Conservation (phyloP, 306 rosid genomes). For the Abrus pulchellus region DNA sequence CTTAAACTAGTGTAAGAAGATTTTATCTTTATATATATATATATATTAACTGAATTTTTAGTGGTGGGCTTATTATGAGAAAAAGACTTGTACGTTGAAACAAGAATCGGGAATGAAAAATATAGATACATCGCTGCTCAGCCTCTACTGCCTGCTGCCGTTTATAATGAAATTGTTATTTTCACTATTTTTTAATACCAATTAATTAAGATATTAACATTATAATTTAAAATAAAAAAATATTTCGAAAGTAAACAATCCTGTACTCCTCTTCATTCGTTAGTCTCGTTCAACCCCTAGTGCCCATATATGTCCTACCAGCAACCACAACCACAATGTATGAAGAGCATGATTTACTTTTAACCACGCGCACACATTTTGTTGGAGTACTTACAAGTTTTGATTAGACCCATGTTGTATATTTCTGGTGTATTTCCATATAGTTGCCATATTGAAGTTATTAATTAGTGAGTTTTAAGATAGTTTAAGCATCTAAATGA, state of each 20-base stretch:
- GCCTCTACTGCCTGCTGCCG: conserved; percentile 12
- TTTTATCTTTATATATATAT: too few relatives aligned
- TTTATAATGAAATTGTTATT: neutral
- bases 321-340: neutral
- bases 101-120: conserved; percentile 17
- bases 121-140: neutral
- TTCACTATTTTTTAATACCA: too few relatives aligned
- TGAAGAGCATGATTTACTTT: neutral
- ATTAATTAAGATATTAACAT: too few relatives aligned
- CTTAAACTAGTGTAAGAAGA: too few relatives aligned
- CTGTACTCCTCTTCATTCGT: neutral
- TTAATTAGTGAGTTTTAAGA: conserved; percentile 19
- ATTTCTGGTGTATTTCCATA: conserved; percentile 24
- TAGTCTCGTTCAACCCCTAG: neutral
- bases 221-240: too few relatives aligned
- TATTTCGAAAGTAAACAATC: too few relatives aligned
- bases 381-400: conserved; percentile 44
- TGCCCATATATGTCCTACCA: neutral
- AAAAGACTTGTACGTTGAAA: conserved; percentile 30
- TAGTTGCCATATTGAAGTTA: conserved; percentile 36
- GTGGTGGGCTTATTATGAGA: conserved; percentile 43
- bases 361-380: neutral
- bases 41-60: conserved; percentile 3
- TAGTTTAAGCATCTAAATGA: neutral
- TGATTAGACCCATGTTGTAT: conserved; percentile 1